A percentile compares a stretch with the other conserved stretches of the same genome.
phyloP scores from a whole-genome alignment of 306 rosid species.

The Argentina anserina region DNA sequence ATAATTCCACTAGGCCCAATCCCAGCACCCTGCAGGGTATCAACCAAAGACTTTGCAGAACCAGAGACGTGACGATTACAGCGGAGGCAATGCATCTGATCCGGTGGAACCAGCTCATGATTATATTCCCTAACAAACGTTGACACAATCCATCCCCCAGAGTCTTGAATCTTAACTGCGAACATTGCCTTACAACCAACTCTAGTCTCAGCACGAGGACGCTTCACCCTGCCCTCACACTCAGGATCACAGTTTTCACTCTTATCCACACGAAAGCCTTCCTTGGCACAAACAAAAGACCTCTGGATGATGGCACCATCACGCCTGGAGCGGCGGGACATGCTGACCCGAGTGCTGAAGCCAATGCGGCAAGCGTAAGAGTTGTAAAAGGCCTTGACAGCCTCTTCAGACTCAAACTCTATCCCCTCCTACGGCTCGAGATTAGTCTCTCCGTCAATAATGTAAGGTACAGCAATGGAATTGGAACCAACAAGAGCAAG shows the following conservation, averaged over 20 bases:
- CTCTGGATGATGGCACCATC: slow-evolving; percentile 61
- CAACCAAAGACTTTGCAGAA: slow-evolving; percentile 29
- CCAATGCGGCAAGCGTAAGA: slow-evolving; percentile 53
- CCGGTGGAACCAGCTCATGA: slow-evolving; percentile 37
- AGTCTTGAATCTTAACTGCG: slow-evolving; percentile 46
- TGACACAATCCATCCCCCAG: slow-evolving; percentile 40
- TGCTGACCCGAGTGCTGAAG: slow-evolving; percentile 50
- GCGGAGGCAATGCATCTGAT: slow-evolving; percentile 33
- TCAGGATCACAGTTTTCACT: slow-evolving; percentile 21
- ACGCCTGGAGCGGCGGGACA: slow-evolving; percentile 48
- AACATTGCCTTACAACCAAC: slow-evolving; percentile 46
- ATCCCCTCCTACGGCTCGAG: slow-evolving; percentile 45
- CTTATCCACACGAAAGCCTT: slow-evolving; percentile 50
- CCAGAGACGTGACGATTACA: slow-evolving; percentile 37
- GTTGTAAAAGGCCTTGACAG: slow-evolving; percentile 49
- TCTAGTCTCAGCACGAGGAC: slow-evolving; percentile 45
- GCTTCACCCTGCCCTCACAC: slow-evolving; percentile 36
- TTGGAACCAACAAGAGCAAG: neutral
- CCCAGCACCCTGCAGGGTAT: slow-evolving; percentile 42
- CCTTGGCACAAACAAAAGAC: slow-evolving; percentile 53
- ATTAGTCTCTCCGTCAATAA: slow-evolving; percentile 30
- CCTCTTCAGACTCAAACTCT: slow-evolving; percentile 59
- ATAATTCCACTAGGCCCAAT: slow-evolving; percentile 38
- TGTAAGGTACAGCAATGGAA: slow-evolving; percentile 13
- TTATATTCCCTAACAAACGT: slow-evolving; percentile 31